phyloP scores from a whole-genome alignment of 1,139 yeast genomes.

The Blastobotrys apis region DNA sequence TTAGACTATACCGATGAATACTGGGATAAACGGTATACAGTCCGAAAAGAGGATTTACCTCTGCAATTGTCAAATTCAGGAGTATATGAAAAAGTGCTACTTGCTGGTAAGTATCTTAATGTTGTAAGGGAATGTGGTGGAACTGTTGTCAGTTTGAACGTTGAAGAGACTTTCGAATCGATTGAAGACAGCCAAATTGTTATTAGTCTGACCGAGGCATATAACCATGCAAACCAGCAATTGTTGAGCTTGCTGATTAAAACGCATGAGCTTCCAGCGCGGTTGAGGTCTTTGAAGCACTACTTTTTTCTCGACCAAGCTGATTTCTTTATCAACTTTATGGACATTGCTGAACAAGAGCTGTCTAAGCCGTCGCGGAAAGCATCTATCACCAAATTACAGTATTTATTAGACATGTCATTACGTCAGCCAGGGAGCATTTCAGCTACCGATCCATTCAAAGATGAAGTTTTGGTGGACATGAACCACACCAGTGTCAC shows the following conservation, averaged over 20 bases:
- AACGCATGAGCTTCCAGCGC: slow-evolving; percentile 52
- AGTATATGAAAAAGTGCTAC: slow-evolving; percentile 59
- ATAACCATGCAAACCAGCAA: slow-evolving; percentile 61
- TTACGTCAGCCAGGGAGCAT: slow-evolving; percentile 41
- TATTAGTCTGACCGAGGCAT: slow-evolving; percentile 57
- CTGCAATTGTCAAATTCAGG: slow-evolving; percentile 56
- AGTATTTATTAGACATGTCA: slow-evolving; percentile 39
- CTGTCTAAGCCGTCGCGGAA: slow-evolving; percentile 38
- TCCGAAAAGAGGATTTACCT: slow-evolving; percentile 72
- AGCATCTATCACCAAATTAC: slow-evolving; percentile 41
- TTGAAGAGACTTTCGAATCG: slow-evolving; percentile 34
- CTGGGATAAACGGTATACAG: slow-evolving; percentile 81
- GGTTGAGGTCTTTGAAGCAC: slow-evolving; percentile 42
- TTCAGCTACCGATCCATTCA: slow-evolving; percentile 38
- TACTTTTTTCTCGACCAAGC: slow-evolving; percentile 56
- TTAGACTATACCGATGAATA: slow-evolving; percentile 57
- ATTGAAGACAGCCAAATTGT: slow-evolving; percentile 57
- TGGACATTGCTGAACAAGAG: slow-evolving; percentile 41
- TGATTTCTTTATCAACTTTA: slow-evolving; percentile 46
- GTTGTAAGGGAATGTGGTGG: slow-evolving; percentile 60
- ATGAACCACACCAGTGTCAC: slow-evolving; percentile 39
- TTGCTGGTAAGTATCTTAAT: slow-evolving; percentile 82
- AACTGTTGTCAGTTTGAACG: slow-evolving; percentile 27
- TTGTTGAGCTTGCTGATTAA: slow-evolving; percentile 55
- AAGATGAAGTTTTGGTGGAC: slow-evolving; percentile 36